These are phyloP conservation scores for Crithidia expoeki DNA, from an alignment of 208 protist genomes.

Conservation along the genomic window DNA sequence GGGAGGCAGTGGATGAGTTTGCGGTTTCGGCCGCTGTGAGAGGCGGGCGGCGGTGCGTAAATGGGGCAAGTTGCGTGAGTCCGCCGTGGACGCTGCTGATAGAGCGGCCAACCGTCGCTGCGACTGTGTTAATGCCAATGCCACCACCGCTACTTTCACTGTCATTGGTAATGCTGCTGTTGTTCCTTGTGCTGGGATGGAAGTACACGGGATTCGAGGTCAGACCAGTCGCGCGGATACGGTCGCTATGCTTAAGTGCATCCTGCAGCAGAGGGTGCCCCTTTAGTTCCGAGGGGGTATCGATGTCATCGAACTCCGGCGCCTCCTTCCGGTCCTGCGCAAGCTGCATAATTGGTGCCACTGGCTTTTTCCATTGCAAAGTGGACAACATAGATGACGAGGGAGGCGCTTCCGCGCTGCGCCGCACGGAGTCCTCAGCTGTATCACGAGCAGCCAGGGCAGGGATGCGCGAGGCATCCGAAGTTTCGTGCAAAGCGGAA, in stretches of 20 bases:
- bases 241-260: not conserved
- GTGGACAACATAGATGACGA: not conserved
- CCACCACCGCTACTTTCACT: not conserved
- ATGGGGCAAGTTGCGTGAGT: conserved; percentile 11
- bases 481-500: not conserved
- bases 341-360: conserved; percentile 12
- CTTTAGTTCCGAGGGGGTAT: not conserved
- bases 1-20: not conserved
- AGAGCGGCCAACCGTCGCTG: not conserved
- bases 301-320: not conserved
- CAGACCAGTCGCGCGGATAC: not conserved
- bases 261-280: not conserved
- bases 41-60: conserved; percentile 1
- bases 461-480: not conserved
- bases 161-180: conserved; percentile 4
- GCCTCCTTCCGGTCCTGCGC: not conserved
- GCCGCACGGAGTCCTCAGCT: conserved; percentile 6
- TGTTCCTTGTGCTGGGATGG: not conserved
- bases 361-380: not conserved
- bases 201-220: conserved; percentile 20
- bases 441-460: not conserved
- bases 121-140: not conserved
- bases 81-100: not conserved
- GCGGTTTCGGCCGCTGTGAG: not conserved
- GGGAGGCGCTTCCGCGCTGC: not conserved